Evolutionary conservation across 2,329 filamentous ascomycete species (phyloP).

Genomic region (Graphilbum fragrans): DNA sequence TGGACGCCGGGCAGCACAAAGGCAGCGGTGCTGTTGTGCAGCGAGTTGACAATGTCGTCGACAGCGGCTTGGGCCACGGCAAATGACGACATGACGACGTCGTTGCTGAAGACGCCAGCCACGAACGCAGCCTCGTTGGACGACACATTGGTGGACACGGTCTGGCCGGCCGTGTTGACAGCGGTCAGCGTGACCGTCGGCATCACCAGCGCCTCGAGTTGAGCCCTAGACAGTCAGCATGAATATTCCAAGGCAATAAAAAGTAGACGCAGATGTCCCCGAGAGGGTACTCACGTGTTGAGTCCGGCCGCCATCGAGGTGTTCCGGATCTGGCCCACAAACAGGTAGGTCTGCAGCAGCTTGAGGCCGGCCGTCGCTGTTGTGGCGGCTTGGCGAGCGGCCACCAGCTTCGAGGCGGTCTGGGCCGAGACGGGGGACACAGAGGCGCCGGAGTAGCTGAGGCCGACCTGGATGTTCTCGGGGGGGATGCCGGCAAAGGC

Average conservation of each 20-base stretch:
- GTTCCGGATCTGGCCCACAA: constrained; percentile 56
- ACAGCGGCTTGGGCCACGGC: constrained; percentile 36
- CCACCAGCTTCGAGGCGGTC: constrained; percentile 11
- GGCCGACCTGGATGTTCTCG: constrained; percentile 39
- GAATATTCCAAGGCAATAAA: no score
- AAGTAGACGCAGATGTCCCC: not conserved
- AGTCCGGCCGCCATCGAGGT: constrained; percentile 40
- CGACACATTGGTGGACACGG: constrained; percentile 52
- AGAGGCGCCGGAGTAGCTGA: constrained; percentile 42
- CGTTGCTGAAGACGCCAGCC: constrained; percentile 54
- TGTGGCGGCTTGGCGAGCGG: constrained; percentile 9
- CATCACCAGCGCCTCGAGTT: constrained; percentile 51
- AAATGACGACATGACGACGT: constrained; percentile 39
- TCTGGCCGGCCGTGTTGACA: constrained; percentile 34
- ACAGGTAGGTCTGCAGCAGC: constrained; percentile 51
- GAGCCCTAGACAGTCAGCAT: constrained; percentile 26
- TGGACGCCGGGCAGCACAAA: constrained; percentile 59
- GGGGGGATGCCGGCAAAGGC: constrained; percentile 38
- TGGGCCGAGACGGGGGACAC: constrained; percentile 28
- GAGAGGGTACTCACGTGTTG: constrained; percentile 50
- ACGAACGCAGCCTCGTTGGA: constrained; percentile 61
- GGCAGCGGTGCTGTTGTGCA: constrained; percentile 41
- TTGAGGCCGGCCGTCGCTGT: constrained; percentile 16
- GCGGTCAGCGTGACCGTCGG: constrained; percentile 56
- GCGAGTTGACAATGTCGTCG: constrained; percentile 27